Conservation (phyloP, 192 early-diverging fungal species). For the Glomus cerebriforme region DNA sequence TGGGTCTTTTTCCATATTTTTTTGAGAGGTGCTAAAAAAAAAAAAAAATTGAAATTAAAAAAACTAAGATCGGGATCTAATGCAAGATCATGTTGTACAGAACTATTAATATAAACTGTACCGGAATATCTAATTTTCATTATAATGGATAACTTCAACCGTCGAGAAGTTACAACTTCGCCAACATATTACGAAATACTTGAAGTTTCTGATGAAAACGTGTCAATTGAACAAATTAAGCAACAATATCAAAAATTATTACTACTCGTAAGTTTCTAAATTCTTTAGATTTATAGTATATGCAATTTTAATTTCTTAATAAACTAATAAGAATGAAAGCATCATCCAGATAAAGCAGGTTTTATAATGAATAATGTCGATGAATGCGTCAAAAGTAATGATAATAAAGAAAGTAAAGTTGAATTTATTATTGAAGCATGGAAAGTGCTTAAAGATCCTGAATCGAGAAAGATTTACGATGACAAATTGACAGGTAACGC, state of each 20-base stretch:
- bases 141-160: neutral
- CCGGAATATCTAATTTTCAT: neutral
- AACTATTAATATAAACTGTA: neutral
- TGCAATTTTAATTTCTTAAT: neutral
- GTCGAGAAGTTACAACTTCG: neutral
- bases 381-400: neutral
- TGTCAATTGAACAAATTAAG: constrained; percentile 51
- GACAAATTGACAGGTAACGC: constrained; percentile 45
- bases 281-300: neutral
- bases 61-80: neutral
- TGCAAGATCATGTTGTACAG: neutral
- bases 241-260: constrained; percentile 56
- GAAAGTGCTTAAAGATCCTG: constrained; percentile 51
- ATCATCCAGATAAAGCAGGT: constrained; percentile 31
- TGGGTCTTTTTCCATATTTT: neutral
- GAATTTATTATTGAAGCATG: constrained; percentile 56
- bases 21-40: neutral
- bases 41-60: too few relatives aligned
- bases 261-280: constrained; percentile 44
- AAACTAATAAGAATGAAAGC: neutral
- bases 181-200: constrained; percentile 56
- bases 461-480: constrained; percentile 55
- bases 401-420: constrained; percentile 25
- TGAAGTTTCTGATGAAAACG: constrained; percentile 42
- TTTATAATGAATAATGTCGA: neutral